A percentile compares a stretch with the other conserved stretches of the same genome.
Evolutionary conservation across 805 yeast species (phyloP).

Genomic region (Ogataea corticis): DNA sequence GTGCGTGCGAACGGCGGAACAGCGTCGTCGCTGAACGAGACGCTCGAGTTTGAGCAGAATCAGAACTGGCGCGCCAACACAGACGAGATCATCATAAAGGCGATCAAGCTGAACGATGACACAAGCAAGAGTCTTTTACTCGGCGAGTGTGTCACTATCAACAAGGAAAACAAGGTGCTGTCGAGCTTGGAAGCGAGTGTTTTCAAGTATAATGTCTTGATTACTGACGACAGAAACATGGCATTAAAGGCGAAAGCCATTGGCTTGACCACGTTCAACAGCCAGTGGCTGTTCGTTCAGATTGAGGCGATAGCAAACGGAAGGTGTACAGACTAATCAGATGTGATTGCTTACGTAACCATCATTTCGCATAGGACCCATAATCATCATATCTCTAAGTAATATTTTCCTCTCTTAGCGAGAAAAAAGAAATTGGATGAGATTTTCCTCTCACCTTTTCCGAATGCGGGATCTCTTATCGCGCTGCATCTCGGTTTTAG

Average conservation of each 20-base stretch:
- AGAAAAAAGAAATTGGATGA: not conserved
- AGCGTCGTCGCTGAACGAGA: conserved; percentile 69
- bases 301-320: conserved; percentile 48
- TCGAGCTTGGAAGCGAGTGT: conserved; percentile 37
- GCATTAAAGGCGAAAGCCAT: conserved; percentile 60
- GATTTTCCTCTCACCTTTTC: conserved; percentile 4
- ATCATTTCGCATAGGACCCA: too few species aligned
- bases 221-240: conserved; percentile 77
- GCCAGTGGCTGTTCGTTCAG: conserved; percentile 60
- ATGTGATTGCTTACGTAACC: too few species aligned
- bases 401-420: not conserved
- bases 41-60: conserved; percentile 71
- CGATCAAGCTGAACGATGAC: conserved; percentile 38
- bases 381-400: too few species aligned
- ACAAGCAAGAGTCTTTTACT: conserved; percentile 29
- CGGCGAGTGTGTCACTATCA: conserved; percentile 27
- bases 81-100: conserved; percentile 65
- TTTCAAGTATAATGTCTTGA: conserved; percentile 59
- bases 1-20: conserved; percentile 68
- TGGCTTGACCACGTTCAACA: conserved; percentile 55
- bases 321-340: conserved; percentile 53
- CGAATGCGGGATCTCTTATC: conserved; percentile 8
- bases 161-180: conserved; percentile 32
- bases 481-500: not conserved
- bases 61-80: conserved; percentile 71